phyloP scores from a whole-genome alignment of 2,329 filamentous ascomycete genomes.

The Calonectria hongkongensis region DNA sequence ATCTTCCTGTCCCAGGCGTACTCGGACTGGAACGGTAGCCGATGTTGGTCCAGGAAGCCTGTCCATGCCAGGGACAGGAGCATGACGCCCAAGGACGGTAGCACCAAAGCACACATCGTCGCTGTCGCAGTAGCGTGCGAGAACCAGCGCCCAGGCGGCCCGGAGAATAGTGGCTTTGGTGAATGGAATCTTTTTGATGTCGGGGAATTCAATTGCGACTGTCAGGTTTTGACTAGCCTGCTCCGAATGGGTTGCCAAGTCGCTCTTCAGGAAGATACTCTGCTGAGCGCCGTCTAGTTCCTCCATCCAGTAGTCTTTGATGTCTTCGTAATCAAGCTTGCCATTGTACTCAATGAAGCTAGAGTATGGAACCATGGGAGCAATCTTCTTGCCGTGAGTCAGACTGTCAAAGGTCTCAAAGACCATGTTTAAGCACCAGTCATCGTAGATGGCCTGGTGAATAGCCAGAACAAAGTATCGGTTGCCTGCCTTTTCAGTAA shows the following conservation, averaged over 20 bases:
- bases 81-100: constrained; percentile 51
- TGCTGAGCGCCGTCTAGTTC: neutral
- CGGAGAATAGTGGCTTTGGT: constrained; percentile 37
- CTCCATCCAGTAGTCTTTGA: neutral
- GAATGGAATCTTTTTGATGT: neutral
- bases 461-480: constrained; percentile 43
- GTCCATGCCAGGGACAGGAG: constrained; percentile 50
- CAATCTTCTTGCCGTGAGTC: constrained; percentile 22
- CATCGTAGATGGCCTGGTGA: constrained; percentile 47
- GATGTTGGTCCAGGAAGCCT: constrained; percentile 53
- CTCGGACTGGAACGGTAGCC: constrained; percentile 52
- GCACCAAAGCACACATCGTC: constrained; percentile 57
- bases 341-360: neutral
- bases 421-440: constrained; percentile 37
- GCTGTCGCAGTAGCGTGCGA: constrained; percentile 28
- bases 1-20: constrained; percentile 37
- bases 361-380: neutral
- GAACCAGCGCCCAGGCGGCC: constrained; percentile 37
- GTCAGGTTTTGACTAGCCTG: neutral
- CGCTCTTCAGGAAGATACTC: neutral
- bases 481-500: constrained; percentile 18
- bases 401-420: constrained; percentile 30
- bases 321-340: neutral
- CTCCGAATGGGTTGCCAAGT: neutral
- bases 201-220: neutral